Percentiles rank a stretch among this genome's conserved stretches.
Conservation (phyloP, 2,329 filamentous ascomycete species). For the Tolypocladium pustulatum region DNA sequence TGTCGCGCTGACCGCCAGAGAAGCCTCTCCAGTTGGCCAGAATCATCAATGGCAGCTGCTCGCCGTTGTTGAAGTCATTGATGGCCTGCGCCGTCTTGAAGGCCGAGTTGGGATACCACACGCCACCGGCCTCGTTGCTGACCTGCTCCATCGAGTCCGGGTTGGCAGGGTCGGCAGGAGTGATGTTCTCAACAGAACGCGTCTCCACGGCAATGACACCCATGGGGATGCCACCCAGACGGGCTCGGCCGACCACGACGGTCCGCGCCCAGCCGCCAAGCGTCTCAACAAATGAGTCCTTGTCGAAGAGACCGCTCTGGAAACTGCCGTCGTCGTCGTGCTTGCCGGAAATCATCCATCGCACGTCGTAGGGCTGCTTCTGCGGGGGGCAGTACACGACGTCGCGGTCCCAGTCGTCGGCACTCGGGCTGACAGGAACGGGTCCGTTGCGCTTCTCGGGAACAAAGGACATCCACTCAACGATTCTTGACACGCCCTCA, state of each 20-base stretch:
- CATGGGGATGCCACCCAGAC: constrained; percentile 92
- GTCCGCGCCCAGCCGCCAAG: constrained; percentile 96
- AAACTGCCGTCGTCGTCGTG: constrained; percentile 63
- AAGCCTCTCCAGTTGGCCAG: constrained; percentile 99
- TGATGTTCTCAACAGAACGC: constrained; percentile 91
- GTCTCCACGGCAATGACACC: constrained; percentile 98
- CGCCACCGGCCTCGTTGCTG: constrained; percentile 88
- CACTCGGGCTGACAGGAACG: constrained; percentile 79
- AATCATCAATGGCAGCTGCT: constrained; percentile 97
- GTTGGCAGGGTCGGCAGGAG: constrained; percentile 92
- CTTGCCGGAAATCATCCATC: constrained; percentile 84
- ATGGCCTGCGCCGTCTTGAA: constrained; percentile 99
- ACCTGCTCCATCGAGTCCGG: constrained; percentile 97
- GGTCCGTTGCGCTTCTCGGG: constrained; percentile 91
- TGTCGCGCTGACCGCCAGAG: constrained; percentile 97
- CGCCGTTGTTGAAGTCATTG: constrained; percentile 97
- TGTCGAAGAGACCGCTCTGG: constrained; percentile 87
- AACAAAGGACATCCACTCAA: constrained; percentile 95
- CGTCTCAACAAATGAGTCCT: constrained; percentile 91
- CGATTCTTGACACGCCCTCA: constrained; percentile 93
- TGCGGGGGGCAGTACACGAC: constrained; percentile 71
- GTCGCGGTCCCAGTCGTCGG: constrained; percentile 88
- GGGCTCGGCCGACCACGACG: constrained; percentile 91
- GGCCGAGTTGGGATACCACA: constrained; percentile 99
- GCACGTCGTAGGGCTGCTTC: constrained; percentile 83